Evolutionary conservation across 1,139 yeast species (phyloP), one percentile per base, ranked within the genome.

Genomic region (Kodamaea alishanica): DNA sequence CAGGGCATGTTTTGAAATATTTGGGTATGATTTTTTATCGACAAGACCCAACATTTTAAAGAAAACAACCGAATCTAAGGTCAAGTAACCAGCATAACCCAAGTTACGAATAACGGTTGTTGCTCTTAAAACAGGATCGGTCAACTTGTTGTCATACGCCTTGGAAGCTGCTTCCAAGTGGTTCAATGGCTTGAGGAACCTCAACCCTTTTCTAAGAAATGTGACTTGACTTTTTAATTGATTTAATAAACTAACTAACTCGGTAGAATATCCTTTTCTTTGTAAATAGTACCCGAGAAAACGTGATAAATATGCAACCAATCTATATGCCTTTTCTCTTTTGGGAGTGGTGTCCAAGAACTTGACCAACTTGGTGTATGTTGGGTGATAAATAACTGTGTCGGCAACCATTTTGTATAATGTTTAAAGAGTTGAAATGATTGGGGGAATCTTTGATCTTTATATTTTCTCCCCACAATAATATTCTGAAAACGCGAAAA

Each of bases 181-280:
- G 55, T 75, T 75, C 55, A 90, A 65, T 1, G 96, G 96, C 65
- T 89, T 90, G 50, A 89, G 78, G 57, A 84, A 81, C 54, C 97
- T 77, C 73, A 90, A 68, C 15, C 90, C 81, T 67, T 90, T 90
- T 60, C 97, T 80, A 44, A 88, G 74, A 48, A 84, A 68, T 11
- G 87, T 79, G 28, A 83, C 71, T 47, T 82, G 80, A 35, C 61
- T 59, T 60, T 80, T 82, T 41, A 84, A 58, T 20, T 70, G 66
- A 48, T 69, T 69, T 63, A 80, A 74, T 41, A 73, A 58, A 43
- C 65, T 68, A 33, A 82, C 75, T 15, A 76, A 56, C 36, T 73
- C 72, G 37, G 68, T 62, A 15, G 79, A 55, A 54, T 70, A 78
- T 22, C 89, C 89, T 51, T 77, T 72, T 52, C 82, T 78, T 41